Percentiles rank a stretch among this genome's conserved stretches.
These are phyloP conservation scores for sunflower (Helianthus annuus) DNA, from an alignment of 129 eudicot genomes.

Conservation along the genomic window HanXRQr2.0-SUNRISE NC_035446.2:139317879-139318378, in stretches of 20 bases:
- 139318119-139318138: constrained; percentile 24
- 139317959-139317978: constrained; percentile 39
- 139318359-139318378: constrained; percentile 64
- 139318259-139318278: constrained; percentile 28
- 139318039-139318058: constrained; percentile 24
- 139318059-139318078: constrained; percentile 16
- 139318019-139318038: constrained; percentile 65
- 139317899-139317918: too few relatives aligned
- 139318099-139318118: constrained; percentile 16
- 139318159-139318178: constrained; percentile 64
- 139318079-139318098: constrained; percentile 18
- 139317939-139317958: constrained; percentile 11
- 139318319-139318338: constrained; percentile 38
- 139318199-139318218: neutral
- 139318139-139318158: constrained; percentile 58
- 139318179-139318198: constrained; percentile 44
- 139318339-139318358: constrained; percentile 49
- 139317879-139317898: too few relatives aligned
- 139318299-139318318: constrained; percentile 65
- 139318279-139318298: constrained; percentile 76
- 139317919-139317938: neutral
- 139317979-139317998: constrained; percentile 31
- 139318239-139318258: constrained; percentile 1
- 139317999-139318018: constrained; percentile 21
- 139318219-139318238: neutral